These are phyloP conservation scores for Botrytis pseudocinerea DNA, from an alignment of 2,329 filamentous ascomycete species.

Conservation along the genomic window DNA sequence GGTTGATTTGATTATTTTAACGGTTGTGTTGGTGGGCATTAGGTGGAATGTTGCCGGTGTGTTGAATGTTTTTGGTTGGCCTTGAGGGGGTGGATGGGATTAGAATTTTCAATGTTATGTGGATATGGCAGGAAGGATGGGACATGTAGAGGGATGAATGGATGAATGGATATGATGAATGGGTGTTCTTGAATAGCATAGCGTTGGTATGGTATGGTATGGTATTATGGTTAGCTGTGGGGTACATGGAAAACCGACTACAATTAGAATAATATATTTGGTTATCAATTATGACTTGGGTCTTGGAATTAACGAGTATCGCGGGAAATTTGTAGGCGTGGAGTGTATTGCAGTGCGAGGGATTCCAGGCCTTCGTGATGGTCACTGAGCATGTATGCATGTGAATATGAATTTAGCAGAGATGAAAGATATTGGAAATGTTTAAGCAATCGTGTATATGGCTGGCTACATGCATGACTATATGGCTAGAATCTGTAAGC, in stretches of 20 bases:
- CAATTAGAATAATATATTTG: not conserved
- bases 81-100: constrained; percentile 20
- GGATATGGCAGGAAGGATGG: not conserved
- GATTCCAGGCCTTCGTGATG: too few relatives aligned
- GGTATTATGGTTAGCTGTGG: not conserved
- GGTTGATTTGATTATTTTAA: constrained; percentile 72
- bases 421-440: too few relatives aligned
- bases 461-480: too few relatives aligned
- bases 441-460: too few relatives aligned
- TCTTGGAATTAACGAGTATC: not conserved
- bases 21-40: constrained; percentile 71
- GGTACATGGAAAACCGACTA: not conserved
- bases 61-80: constrained; percentile 81
- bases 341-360: not conserved
- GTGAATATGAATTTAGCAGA: too few relatives aligned
- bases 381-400: too few relatives aligned
- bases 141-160: not conserved
- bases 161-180: not conserved
- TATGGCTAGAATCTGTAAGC: too few relatives aligned
- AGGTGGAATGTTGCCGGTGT: constrained; percentile 77
- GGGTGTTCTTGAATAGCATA: constrained; percentile 14
- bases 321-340: not conserved
- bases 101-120: not conserved
- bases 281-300: not conserved
- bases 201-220: not conserved